Percentiles rank a stretch among this genome's conserved stretches.
Evolutionary conservation across 2,329 filamentous ascomycete species (phyloP).

Genomic region (Curvularia hawaiiensis): DNA sequence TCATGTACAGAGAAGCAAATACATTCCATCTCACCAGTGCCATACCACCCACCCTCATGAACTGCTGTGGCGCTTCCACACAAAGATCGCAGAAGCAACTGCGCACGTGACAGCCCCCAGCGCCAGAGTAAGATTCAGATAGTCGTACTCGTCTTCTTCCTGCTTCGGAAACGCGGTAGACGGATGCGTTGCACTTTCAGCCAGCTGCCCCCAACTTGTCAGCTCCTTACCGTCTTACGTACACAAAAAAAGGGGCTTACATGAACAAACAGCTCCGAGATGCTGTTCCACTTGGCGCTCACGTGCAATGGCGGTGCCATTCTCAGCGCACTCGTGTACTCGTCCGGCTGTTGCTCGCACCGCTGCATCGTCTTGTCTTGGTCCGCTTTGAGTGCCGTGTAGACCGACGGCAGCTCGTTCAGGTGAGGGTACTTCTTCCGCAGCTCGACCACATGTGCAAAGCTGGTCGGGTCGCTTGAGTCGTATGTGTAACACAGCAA

Average conservation of each 20-base stretch:
- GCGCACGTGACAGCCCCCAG: conserved; percentile 71
- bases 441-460: conserved; percentile 85
- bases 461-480: conserved; percentile 94
- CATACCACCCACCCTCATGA: conserved; percentile 12
- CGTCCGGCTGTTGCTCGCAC: conserved; percentile 84
- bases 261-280: conserved; percentile 89
- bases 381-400: conserved; percentile 93
- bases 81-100: conserved; percentile 62
- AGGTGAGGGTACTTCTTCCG: conserved; percentile 80
- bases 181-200: conserved; percentile 89
- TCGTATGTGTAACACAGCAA: conserved; percentile 96
- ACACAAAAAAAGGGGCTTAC: conserved; percentile 49
- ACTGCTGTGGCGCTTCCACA: conserved; percentile 59
- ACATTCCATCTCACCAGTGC: neutral
- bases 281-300: conserved; percentile 91
- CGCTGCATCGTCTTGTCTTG: conserved; percentile 96
- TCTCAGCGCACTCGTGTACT: conserved; percentile 82
- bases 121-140: conserved; percentile 84
- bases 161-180: conserved; percentile 86
- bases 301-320: conserved; percentile 94
- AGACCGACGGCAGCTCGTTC: conserved; percentile 88
- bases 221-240: conserved; percentile 14
- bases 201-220: conserved; percentile 58
- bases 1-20: neutral
- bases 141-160: conserved; percentile 80